These are phyloP conservation scores for Colletotrichum gloeosporioides DNA, from an alignment of 2,329 filamentous ascomycete species.

Conservation along the genomic window DNA sequence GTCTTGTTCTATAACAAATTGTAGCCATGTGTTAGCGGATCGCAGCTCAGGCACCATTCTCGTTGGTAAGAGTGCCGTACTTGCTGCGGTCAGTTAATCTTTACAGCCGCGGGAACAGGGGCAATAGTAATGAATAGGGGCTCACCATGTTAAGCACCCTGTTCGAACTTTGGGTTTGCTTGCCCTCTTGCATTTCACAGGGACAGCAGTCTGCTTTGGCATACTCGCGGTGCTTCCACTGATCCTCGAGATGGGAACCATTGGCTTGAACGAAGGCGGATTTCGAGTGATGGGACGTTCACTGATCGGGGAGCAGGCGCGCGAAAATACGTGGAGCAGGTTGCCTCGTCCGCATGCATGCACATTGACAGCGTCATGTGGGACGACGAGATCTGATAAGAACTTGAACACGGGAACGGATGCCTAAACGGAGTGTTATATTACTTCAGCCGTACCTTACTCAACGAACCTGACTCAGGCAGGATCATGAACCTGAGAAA, in stretches of 20 bases:
- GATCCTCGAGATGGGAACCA: neutral
- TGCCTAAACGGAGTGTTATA: neutral
- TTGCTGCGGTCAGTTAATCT: slow-evolving; percentile 26
- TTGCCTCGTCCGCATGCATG: neutral
- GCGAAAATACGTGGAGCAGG: neutral
- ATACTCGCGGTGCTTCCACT: neutral
- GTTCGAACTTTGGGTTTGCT: slow-evolving; percentile 44
- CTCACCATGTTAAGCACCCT: slow-evolving; percentile 46
- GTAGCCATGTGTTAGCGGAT: neutral
- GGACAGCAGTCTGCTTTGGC: neutral
- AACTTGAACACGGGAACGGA: neutral
- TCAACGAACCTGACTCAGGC: neutral
- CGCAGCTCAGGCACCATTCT: neutral
- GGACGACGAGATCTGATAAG: neutral
- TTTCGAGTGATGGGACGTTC: neutral
- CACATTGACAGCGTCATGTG: neutral
- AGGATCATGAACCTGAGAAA: neutral
- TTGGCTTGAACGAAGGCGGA: neutral
- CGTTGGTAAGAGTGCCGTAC: slow-evolving; percentile 23
- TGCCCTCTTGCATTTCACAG: slow-evolving; percentile 31
- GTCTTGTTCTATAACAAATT: slow-evolving; percentile 33
- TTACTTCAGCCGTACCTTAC: neutral
- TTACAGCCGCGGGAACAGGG: neutral
- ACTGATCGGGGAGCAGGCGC: neutral
- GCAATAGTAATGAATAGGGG: neutral